phyloP scores from a whole-genome alignment of 768 basidiomycete genomes.

The Rickenella mellea region DNA sequence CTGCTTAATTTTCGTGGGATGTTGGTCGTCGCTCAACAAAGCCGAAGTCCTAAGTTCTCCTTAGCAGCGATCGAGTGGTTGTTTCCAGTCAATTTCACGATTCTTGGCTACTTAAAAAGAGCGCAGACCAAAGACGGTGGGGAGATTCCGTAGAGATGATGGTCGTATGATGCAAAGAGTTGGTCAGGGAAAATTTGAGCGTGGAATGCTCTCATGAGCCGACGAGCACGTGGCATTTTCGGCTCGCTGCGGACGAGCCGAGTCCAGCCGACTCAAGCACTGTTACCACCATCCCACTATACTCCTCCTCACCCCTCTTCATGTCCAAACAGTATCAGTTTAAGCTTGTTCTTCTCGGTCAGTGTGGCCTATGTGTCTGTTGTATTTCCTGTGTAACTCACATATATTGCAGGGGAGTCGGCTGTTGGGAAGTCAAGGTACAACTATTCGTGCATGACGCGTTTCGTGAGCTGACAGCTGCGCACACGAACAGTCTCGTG shows the following conservation, averaged over 20 bases:
- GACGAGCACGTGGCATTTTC: background rate
- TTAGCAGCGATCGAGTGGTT: too few species aligned
- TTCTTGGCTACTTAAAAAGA: too few species aligned
- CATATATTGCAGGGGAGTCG: slow-evolving; percentile 63
- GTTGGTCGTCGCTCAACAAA: too few species aligned
- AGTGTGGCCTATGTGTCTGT: slow-evolving; percentile 13
- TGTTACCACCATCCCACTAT: slow-evolving; percentile 14
- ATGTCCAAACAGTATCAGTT: slow-evolving; percentile 94
- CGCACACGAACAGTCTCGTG: slow-evolving; percentile 55
- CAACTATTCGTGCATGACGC: slow-evolving; percentile 6
- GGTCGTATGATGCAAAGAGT: slow-evolving; percentile 24
- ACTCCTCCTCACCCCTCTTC: slow-evolving; percentile 22
- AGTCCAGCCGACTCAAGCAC: too few species aligned
- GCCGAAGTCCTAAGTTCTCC: too few species aligned
- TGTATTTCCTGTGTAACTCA: background rate
- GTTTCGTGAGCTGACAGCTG: background rate
- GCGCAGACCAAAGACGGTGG: slow-evolving; percentile 9
- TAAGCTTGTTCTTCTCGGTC: slow-evolving; percentile 93
- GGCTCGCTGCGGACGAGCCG: slow-evolving; percentile 10
- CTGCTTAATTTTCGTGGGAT: slow-evolving; percentile 7
- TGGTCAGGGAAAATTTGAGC: too few species aligned
- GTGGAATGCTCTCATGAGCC: background rate
- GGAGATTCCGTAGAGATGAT: slow-evolving; percentile 20
- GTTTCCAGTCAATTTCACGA: too few species aligned
- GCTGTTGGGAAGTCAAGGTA: slow-evolving; percentile 97